phyloP scores from a whole-genome alignment of 2,329 filamentous ascomycete species.

The Teratosphaeria viscida region DNA sequence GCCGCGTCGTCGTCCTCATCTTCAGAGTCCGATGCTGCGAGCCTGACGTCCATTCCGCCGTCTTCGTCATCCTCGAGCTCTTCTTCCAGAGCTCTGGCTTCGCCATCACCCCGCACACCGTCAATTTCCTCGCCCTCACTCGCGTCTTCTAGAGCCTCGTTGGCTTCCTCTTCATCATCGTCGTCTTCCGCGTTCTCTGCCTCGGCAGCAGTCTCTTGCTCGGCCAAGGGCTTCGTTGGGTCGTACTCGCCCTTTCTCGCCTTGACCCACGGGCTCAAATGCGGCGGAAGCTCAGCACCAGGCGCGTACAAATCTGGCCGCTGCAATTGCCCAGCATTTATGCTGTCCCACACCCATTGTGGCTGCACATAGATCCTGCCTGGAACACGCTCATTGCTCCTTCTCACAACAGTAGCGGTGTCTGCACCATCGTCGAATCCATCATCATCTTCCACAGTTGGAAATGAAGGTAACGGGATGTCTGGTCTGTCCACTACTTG shows the following conservation, averaged over 20 bases:
- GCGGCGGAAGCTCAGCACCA: constrained; percentile 79
- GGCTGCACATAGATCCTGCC: constrained; percentile 89
- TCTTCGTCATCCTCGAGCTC: constrained; percentile 11
- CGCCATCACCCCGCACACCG: constrained; percentile 25
- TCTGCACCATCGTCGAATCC: constrained; percentile 25
- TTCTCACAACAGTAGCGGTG: constrained; percentile 32
- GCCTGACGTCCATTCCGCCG: constrained; percentile 37
- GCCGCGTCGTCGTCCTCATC: constrained; percentile 37
- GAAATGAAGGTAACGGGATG: constrained; percentile 39
- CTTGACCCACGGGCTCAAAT: constrained; percentile 94
- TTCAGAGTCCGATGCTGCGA: constrained; percentile 33
- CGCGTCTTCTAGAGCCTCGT: constrained; percentile 37
- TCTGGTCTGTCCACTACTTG: constrained; percentile 89
- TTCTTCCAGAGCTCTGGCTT: constrained; percentile 28
- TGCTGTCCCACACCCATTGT: constrained; percentile 96
- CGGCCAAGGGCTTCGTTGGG: constrained; percentile 71
- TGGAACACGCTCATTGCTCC: constrained; percentile 61
- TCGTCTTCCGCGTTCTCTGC: constrained; percentile 45
- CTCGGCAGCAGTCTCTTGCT: constrained; percentile 81
- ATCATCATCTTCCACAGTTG: constrained; percentile 32
- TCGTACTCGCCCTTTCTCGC: constrained; percentile 80
- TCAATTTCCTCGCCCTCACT: constrained; percentile 28
- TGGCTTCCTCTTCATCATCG: constrained; percentile 34
- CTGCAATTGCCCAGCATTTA: constrained; percentile 85
- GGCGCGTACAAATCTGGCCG: constrained; percentile 80